Evolutionary conservation across 2,329 filamentous ascomycete species (phyloP), one percentile per base, ranked within the genome.

Genomic region (Raffaelea albimanens): DNA sequence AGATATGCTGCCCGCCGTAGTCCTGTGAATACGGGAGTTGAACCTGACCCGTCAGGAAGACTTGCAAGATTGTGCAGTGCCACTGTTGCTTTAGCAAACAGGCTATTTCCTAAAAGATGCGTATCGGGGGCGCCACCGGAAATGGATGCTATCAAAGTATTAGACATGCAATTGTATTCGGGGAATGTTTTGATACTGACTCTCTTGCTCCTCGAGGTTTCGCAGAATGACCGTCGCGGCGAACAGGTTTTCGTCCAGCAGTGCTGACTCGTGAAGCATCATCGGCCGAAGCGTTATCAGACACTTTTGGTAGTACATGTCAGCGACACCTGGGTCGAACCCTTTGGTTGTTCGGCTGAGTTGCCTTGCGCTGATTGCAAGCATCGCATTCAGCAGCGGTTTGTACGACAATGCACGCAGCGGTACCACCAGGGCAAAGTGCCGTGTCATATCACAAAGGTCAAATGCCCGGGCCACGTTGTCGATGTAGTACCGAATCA

Each of bases 201-300:
- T 33, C 2, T 44, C 36, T 20, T 45, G 41, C 23, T 49, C 47
- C 16, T 49, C 47, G 5, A 25, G 21, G 13, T 41, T 40, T 14
- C 47, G 23, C 42, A 49, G 21, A 13, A 49, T 49, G 4, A 49
- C 47, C 3, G 47, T 45, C 3, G 47, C 47, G 3, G 47, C 47
- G 43, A 40, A 49, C 14, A 49, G 19, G 21, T 44, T 44, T 38
- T 49, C 47, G 39, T 49, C 47, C 13, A 49, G 21, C 16, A 45
- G 14, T 8, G 47, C 36, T 9, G 29, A 29, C 20, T 44, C 43
- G 31, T 49, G 43, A 36, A 5, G 38, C 4, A 49, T 43, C 23
- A 49, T 45, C 7, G 43, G 47, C 16, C 42, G 23, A 5, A 49
- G 20, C 7, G 39, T 19, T 3, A 7, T n/a, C 7, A 49, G 25